Conservation (phyloP, 2,329 filamentous ascomycete genomes). For the Cladophialophora exuberans region DNA sequence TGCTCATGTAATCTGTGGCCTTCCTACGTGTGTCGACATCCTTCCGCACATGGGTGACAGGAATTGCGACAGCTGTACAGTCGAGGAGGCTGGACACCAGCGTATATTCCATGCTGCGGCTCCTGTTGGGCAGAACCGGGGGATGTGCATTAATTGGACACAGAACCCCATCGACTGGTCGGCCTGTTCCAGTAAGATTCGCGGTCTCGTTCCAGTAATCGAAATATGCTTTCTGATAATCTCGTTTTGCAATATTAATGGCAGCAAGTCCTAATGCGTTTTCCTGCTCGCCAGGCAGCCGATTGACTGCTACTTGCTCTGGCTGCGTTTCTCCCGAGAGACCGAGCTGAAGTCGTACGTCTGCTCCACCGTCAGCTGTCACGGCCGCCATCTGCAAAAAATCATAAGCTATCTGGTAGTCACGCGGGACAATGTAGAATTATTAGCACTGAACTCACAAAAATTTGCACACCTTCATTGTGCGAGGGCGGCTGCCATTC, state of each 20-base stretch:
- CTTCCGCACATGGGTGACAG: slow-evolving; percentile 53
- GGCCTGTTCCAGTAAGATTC: not conserved
- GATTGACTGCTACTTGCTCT: not conserved
- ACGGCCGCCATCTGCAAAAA: slow-evolving; percentile 3
- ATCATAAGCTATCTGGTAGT: not conserved
- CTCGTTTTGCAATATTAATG: slow-evolving; percentile 1
- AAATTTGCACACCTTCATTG: not conserved
- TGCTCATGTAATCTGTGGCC: slow-evolving; percentile 44
- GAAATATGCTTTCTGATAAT: slow-evolving; percentile 21
- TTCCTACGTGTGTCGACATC: slow-evolving; percentile 41
- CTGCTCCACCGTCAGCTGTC: slow-evolving; percentile 53
- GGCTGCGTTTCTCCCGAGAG: slow-evolving; percentile 50
- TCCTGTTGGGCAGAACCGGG: not conserved
- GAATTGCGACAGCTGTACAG: slow-evolving; percentile 66
- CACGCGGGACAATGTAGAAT: no score
- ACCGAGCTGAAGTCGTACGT: slow-evolving; percentile 53
- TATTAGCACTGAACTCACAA: no score
- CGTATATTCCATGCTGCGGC: slow-evolving; percentile 21
- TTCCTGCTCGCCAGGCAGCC: not conserved
- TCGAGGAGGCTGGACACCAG: slow-evolving; percentile 68
- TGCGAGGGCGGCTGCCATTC: slow-evolving; percentile 53
- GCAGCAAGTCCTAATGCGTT: not conserved
- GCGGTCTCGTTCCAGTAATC: slow-evolving; percentile 22
- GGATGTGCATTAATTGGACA: not conserved
- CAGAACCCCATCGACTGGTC: not conserved